Evolutionary conservation across 768 basidiomycete species (phyloP).

Genomic region (Pleurotus tuoliensis): DNA sequence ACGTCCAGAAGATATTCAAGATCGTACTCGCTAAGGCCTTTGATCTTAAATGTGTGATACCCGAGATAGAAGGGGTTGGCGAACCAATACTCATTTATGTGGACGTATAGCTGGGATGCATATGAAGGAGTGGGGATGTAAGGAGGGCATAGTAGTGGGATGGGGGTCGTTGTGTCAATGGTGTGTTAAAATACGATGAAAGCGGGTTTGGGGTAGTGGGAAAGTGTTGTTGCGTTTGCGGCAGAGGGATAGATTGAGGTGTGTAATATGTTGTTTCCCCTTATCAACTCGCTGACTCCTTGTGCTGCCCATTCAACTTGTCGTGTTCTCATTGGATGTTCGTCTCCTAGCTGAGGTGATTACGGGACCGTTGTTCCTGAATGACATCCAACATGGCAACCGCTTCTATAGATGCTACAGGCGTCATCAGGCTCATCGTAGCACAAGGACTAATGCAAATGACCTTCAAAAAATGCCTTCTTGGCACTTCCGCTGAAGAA

Average conservation of each 20-base stretch:
- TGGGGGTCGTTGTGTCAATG: too few species aligned
- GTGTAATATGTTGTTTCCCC: not conserved
- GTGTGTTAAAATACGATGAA: not conserved
- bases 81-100: constrained; percentile 95
- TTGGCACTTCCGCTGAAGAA: not conserved
- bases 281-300: not conserved
- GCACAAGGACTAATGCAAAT: not conserved
- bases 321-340: not conserved
- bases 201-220: not conserved
- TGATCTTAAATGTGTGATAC: constrained; percentile 97
- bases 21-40: constrained; percentile 97
- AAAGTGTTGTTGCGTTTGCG: not conserved
- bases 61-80: constrained; percentile 95
- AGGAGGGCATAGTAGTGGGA: too few species aligned
- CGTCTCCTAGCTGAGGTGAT: not conserved
- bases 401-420: not conserved
- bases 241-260: not conserved
- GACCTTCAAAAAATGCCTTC: not conserved
- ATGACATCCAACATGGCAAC: not conserved
- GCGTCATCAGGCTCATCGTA: not conserved
- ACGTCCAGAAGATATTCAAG: constrained; percentile 99
- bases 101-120: constrained; percentile 52
- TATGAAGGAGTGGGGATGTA: not conserved
- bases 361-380: not conserved
- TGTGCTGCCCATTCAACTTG: not conserved